Evolutionary conservation across 257 asterid species (phyloP).

Genomic region (Prunella vulgaris): DNA sequence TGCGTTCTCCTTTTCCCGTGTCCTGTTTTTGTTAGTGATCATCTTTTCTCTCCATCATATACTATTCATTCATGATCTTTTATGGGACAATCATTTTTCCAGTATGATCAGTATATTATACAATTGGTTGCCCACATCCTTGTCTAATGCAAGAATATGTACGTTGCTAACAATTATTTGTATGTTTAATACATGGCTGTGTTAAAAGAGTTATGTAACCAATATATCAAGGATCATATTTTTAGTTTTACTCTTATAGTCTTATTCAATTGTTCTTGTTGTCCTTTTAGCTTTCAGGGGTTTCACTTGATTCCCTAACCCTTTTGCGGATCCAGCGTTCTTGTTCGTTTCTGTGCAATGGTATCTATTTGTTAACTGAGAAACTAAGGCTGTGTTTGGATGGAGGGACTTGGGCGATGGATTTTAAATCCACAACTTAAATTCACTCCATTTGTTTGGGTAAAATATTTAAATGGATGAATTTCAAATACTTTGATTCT

Average conservation of each 20-base stretch:
- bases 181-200: not conserved
- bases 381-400: not conserved
- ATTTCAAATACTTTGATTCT: too few species aligned
- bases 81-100: not conserved
- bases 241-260: not conserved
- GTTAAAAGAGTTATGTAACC: not conserved
- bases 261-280: not conserved
- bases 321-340: not conserved
- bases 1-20: not conserved
- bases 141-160: not conserved
- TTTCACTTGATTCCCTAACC: constrained; percentile 2
- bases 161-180: not conserved
- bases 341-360: not conserved
- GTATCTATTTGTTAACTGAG: not conserved
- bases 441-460: too few species aligned
- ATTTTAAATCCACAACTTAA: too few species aligned
- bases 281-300: constrained; percentile 1
- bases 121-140: not conserved
- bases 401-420: too few species aligned
- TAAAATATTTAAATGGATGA: too few species aligned
- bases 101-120: not conserved
- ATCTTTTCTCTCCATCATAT: not conserved
- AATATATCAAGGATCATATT: not conserved
- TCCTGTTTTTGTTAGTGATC: constrained; percentile 2
- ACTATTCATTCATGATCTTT: not conserved